A percentile compares a stretch with the other conserved stretches of the same genome.
phyloP scores from a whole-genome alignment of 2,329 filamentous ascomycete genomes.

The Aspergillus tanneri region DNA sequence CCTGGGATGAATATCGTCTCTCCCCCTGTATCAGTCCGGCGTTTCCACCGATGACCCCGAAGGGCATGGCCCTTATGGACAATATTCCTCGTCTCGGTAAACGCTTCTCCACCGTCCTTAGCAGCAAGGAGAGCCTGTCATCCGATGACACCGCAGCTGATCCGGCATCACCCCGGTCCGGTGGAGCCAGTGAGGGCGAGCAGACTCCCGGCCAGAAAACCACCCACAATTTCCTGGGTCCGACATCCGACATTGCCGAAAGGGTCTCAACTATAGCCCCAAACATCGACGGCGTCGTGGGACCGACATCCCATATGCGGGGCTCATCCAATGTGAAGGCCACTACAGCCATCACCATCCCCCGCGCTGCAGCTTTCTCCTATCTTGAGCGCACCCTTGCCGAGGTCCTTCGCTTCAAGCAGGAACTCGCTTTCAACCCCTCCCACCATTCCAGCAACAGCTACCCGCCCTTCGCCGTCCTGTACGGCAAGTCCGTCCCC shows the following conservation, averaged over 20 bases:
- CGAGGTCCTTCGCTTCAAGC: slow-evolving; percentile 71
- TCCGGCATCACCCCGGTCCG: slow-evolving; percentile 12
- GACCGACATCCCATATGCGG: slow-evolving; percentile 26
- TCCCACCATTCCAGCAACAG: slow-evolving; percentile 62
- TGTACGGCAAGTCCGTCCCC: slow-evolving; percentile 84
- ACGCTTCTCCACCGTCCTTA: slow-evolving; percentile 36
- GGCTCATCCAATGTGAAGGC: slow-evolving; percentile 25
- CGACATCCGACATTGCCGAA: slow-evolving; percentile 10
- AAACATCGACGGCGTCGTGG: slow-evolving; percentile 33
- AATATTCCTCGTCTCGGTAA: slow-evolving; percentile 42
- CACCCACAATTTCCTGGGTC: slow-evolving; percentile 8
- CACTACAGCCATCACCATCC: slow-evolving; percentile 48
- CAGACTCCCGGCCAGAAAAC: not conserved
- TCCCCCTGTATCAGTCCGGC: slow-evolving; percentile 74
- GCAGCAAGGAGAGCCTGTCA: slow-evolving; percentile 20
- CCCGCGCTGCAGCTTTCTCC: slow-evolving; percentile 54
- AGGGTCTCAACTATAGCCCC: slow-evolving; percentile 22
- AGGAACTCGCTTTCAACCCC: slow-evolving; percentile 65
- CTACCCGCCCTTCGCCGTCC: slow-evolving; percentile 78
- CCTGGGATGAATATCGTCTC: slow-evolving; percentile 75
- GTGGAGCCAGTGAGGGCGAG: not conserved
- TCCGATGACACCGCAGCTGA: slow-evolving; percentile 17
- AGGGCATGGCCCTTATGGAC: slow-evolving; percentile 33
- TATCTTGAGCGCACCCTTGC: slow-evolving; percentile 76
- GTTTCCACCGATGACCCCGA: slow-evolving; percentile 56